Conservation (phyloP, 371 early-diverging fungal species). For the Mortierella sp. region DNA sequence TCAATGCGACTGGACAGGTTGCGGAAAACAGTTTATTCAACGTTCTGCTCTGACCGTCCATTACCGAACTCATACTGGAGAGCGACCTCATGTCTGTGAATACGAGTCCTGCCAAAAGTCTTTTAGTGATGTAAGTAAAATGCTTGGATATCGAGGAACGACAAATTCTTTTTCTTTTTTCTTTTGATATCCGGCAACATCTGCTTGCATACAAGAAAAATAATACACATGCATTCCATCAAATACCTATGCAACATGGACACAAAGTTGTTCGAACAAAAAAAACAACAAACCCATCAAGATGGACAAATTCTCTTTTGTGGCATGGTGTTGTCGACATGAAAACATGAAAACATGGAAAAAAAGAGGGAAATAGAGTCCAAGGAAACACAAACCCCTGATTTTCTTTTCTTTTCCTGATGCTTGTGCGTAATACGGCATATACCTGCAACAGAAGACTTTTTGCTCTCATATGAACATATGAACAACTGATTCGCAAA, state of each 20-base stretch:
- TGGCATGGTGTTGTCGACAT: background rate
- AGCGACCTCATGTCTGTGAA: conserved; percentile 78
- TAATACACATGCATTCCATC: background rate
- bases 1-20: conserved; percentile 73
- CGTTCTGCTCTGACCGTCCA: conserved; percentile 85
- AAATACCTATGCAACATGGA: background rate
- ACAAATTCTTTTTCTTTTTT: background rate
- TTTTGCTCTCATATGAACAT: background rate
- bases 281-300: background rate
- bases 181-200: background rate
- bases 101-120: conserved; percentile 64
- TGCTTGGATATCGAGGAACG: background rate
- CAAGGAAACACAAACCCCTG: conserved; percentile 28
- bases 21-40: conserved; percentile 82
- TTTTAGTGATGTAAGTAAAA: conserved; percentile 67
- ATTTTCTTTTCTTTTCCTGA: conserved; percentile 15
- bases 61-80: conserved; percentile 83
- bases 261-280: too few relatives aligned
- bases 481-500: background rate
- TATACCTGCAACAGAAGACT: background rate
- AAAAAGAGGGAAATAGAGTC: background rate
- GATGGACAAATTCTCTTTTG: too few relatives aligned
- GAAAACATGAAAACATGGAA: conserved; percentile 1
- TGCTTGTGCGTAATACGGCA: conserved; percentile 17
- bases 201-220: background rate